Evolutionary conservation across 495 filamentous ascomycete species (phyloP), one percentile per base, ranked within the genome.

Genomic region (Copromyces sp.): DNA sequence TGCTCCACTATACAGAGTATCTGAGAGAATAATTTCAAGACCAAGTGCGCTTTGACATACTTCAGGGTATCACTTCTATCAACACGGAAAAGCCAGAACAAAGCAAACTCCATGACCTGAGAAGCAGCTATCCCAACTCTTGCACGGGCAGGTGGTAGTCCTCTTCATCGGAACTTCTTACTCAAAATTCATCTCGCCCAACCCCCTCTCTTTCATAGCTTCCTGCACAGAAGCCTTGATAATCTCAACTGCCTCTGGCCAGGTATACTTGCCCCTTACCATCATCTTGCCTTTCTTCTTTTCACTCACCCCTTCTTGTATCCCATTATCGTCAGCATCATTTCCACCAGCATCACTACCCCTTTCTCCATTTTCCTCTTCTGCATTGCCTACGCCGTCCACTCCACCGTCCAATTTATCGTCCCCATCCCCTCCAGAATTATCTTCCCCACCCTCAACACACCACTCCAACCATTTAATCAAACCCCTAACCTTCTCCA

Each of bases 381-480:
- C 39, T 9, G 17, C 42, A 20, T 20, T 2, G 17, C 7, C 78
- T 2, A 75, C 69, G 42, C 14, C 47, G 41, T 68, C 9, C 69
- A 9, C 65, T 68, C 16, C 35, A 37, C 35, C n/a, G 3, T 38
- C 61, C 9, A 45, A 1, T 17, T 16, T 14, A 32, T 40, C 39
- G 75, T 72, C 76, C 77, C 74, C 71, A 71, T 4, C 74, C 80
- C 32, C 72, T 75, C 69, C 72, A 37, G 35, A 37, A 14, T 74
- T 80, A 1, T 71, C 71, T 24, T 78, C 81, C 9, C 80, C 80
- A 53, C 91, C 88, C 38, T 86, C 87, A 37, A 95, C 81, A 2
- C 94, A 80, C 89, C 91, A 94, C 16, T 78, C 85, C 39, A 97
- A 70, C 93, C 93, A 97, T 73, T 82, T 86, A 1, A 90, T 84